These are phyloP conservation scores for Lipomyces anomalus DNA, from an alignment of 805 yeast species.

Conservation along the genomic window DNA sequence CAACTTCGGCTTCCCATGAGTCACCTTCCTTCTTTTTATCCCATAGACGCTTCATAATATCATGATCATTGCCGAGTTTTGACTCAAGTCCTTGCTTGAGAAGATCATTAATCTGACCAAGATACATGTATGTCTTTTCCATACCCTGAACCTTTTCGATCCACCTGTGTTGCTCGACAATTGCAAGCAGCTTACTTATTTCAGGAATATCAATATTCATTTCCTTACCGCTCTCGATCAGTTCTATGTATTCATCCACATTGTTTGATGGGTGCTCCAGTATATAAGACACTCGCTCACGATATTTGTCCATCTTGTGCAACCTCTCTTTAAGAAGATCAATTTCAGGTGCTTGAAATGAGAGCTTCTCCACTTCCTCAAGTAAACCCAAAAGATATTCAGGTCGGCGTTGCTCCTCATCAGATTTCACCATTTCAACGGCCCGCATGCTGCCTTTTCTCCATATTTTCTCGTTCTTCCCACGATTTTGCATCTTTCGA, in stretches of 20 bases:
- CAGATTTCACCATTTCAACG: slow-evolving; percentile 16
- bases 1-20: slow-evolving; percentile 28
- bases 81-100: slow-evolving; percentile 29
- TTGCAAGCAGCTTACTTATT: slow-evolving; percentile 37
- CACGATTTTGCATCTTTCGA: slow-evolving; percentile 48
- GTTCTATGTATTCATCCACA: slow-evolving; percentile 44
- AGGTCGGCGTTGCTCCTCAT: slow-evolving; percentile 25
- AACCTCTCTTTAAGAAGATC: slow-evolving; percentile 52
- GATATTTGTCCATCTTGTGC: slow-evolving; percentile 48
- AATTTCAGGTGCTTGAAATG: slow-evolving; percentile 53
- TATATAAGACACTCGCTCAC: slow-evolving; percentile 41
- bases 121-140: slow-evolving; percentile 20
- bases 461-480: slow-evolving; percentile 28
- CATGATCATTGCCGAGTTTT: slow-evolving; percentile 28
- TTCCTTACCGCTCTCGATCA: slow-evolving; percentile 53
- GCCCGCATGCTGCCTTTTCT: slow-evolving; percentile 7
- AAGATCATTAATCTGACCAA: slow-evolving; percentile 26
- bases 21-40: slow-evolving; percentile 21
- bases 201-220: slow-evolving; percentile 55
- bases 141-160: slow-evolving; percentile 29
- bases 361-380: slow-evolving; percentile 44
- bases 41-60: slow-evolving; percentile 11
- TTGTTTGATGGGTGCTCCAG: slow-evolving; percentile 34
- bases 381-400: slow-evolving; percentile 39
- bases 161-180: slow-evolving; percentile 41